A percentile compares a stretch with the other conserved stretches of the same genome.
These are phyloP conservation scores for Byssochlamys sp. DNA, from an alignment of 2,329 filamentous ascomycete genomes.

Conservation along the genomic window DNA sequence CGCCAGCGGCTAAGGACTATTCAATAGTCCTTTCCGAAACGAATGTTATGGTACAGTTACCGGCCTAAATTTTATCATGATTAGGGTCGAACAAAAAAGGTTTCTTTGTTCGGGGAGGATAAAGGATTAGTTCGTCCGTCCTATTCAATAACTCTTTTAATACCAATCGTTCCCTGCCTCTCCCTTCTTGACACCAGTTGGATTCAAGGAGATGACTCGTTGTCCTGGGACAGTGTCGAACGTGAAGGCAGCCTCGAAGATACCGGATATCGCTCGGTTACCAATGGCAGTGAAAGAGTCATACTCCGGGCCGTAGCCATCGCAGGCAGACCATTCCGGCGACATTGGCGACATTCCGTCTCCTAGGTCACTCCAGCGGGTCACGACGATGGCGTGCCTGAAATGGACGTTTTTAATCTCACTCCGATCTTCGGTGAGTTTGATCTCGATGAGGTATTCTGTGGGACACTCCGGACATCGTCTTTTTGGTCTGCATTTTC, in stretches of 20 bases:
- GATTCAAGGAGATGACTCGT: conserved; percentile 50
- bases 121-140: not conserved
- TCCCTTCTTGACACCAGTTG: conserved; percentile 43
- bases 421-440: conserved; percentile 47
- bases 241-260: conserved; percentile 49
- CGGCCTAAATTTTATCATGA: not conserved
- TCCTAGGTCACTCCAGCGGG: conserved; percentile 53
- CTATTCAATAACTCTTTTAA: conserved; percentile 20
- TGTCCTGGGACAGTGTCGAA: conserved; percentile 48
- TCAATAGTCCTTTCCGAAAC: not conserved
- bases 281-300: conserved; percentile 48
- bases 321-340: conserved; percentile 49
- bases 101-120: not conserved
- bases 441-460: conserved; percentile 54
- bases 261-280: conserved; percentile 47
- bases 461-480: conserved; percentile 54
- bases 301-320: conserved; percentile 38
- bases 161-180: conserved; percentile 53
- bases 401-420: conserved; percentile 38
- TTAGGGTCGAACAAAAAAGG: not conserved
- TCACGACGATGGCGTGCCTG: conserved; percentile 52
- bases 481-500: conserved; percentile 49
- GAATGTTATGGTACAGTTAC: not conserved
- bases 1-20: not conserved
- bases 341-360: conserved; percentile 43